A percentile compares a stretch with the other conserved stretches of the same genome.
phyloP scores from a whole-genome alignment of 257 asterid genomes.

The Nicotiana knightiana region DNA sequence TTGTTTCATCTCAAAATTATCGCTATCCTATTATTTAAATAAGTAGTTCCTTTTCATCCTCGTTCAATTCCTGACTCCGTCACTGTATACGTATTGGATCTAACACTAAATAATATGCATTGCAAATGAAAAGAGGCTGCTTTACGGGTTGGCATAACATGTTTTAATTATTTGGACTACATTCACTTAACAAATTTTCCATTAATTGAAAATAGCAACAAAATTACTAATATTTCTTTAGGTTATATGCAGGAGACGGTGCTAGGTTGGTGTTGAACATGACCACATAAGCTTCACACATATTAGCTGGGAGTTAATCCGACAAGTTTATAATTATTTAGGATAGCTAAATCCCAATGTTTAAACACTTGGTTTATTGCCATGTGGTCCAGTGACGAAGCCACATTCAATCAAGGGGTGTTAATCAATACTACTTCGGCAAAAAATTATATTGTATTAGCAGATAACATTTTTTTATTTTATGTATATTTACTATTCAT shows the following conservation, averaged over 20 bases:
- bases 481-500: too few species aligned
- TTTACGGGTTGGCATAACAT: neutral
- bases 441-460: too few species aligned
- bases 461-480: too few species aligned
- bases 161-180: neutral
- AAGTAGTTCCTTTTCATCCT: neutral
- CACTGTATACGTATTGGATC: neutral
- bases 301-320: neutral
- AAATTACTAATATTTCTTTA: neutral
- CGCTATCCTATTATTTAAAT: neutral
- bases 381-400: neutral
- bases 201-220: neutral
- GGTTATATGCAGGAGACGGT: neutral
- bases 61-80: neutral
- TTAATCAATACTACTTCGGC: too few species aligned
- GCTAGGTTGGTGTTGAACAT: conserved; percentile 1
- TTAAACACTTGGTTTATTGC: neutral
- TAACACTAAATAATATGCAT: neutral
- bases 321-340: neutral
- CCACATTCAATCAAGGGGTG: too few species aligned
- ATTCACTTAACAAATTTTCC: neutral
- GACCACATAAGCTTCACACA: neutral
- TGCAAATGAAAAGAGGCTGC: neutral
- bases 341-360: neutral
- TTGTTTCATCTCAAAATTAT: neutral